Evolutionary conservation across 1,139 yeast genomes (phyloP).

Genomic region (Candida pseudoviswanathii): DNA sequence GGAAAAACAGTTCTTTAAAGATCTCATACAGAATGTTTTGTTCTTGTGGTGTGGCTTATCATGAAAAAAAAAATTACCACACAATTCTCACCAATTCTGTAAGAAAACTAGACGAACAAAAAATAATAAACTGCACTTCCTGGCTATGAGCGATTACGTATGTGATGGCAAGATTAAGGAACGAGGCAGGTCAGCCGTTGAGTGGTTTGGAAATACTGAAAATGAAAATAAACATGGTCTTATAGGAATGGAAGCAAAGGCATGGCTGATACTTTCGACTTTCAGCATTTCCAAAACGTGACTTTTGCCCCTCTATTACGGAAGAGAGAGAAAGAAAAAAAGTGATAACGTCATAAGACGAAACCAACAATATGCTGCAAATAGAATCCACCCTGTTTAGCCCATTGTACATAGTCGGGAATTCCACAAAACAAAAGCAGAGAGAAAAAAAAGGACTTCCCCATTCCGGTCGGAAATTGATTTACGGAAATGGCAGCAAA

Average conservation of each 20-base stretch:
- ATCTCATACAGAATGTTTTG: not conserved
- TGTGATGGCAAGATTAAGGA: too few species aligned
- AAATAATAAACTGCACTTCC: too few species aligned
- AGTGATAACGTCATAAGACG: not conserved
- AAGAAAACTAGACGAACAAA: too few species aligned
- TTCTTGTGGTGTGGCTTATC: not conserved
- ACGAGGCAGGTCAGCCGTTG: too few species aligned
- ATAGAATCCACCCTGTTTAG: not conserved
- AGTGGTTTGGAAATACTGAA: too few species aligned
- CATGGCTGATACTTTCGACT: too few species aligned
- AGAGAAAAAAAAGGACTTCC: not conserved
- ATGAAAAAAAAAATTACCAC: not conserved
- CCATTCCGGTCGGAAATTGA: constrained; percentile 2
- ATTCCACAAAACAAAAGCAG: not conserved
- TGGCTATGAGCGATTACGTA: too few species aligned
- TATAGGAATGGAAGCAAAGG: too few species aligned
- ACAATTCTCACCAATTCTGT: too few species aligned
- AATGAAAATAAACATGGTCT: too few species aligned
- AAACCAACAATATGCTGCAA: not conserved
- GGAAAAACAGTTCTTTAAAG: not conserved
- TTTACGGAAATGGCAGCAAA: not conserved
- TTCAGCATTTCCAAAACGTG: too few species aligned
- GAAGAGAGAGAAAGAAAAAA: not conserved
- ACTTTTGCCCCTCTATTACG: too few species aligned
- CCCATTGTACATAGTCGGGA: not conserved